phyloP scores from a whole-genome alignment of 805 yeast species.

The Zygotorulaspora florentina region DNA sequence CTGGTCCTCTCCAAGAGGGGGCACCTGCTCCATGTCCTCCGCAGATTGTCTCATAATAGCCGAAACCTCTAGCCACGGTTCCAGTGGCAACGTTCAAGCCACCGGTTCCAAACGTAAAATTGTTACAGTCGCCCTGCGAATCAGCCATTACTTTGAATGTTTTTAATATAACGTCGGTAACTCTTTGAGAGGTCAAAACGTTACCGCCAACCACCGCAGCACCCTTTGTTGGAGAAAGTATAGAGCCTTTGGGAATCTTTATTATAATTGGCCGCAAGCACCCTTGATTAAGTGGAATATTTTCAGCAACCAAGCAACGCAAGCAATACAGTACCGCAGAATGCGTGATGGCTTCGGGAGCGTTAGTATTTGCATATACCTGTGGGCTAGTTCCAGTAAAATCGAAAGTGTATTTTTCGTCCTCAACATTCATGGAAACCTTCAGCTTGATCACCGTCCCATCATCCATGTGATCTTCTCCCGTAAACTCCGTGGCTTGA shows the following conservation, averaged over 20 bases:
- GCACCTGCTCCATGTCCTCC: conserved; percentile 87
- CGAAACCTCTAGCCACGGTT: conserved; percentile 55
- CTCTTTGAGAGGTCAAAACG: conserved; percentile 89
- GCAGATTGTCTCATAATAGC: conserved; percentile 90
- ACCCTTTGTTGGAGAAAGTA: conserved; percentile 70
- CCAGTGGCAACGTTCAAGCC: conserved; percentile 51
- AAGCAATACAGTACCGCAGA: conserved; percentile 86
- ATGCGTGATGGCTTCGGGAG: conserved; percentile 84
- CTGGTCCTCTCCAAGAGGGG: conserved; percentile 49
- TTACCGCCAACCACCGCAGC: conserved; percentile 96
- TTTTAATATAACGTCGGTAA: conserved; percentile 80
- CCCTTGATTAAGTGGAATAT: conserved; percentile 90
- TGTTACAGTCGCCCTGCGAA: conserved; percentile 93
- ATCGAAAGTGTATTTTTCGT: conserved; percentile 73
- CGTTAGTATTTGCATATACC: conserved; percentile 83
- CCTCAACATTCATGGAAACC: conserved; percentile 45
- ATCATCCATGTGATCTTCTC: conserved; percentile 73
- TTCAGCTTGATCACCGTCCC: conserved; percentile 63
- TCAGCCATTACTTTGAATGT: conserved; percentile 90
- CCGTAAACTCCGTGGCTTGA: conserved; percentile 39
- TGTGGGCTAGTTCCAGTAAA: conserved; percentile 87
- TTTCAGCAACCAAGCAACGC: conserved; percentile 77
- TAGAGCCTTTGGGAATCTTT: conserved; percentile 53
- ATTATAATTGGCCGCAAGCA: conserved; percentile 77
- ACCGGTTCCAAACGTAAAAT: conserved; percentile 83